Evolutionary conservation across 345 rosid species (phyloP).

Genomic region (Murraya paniculata): DNA sequence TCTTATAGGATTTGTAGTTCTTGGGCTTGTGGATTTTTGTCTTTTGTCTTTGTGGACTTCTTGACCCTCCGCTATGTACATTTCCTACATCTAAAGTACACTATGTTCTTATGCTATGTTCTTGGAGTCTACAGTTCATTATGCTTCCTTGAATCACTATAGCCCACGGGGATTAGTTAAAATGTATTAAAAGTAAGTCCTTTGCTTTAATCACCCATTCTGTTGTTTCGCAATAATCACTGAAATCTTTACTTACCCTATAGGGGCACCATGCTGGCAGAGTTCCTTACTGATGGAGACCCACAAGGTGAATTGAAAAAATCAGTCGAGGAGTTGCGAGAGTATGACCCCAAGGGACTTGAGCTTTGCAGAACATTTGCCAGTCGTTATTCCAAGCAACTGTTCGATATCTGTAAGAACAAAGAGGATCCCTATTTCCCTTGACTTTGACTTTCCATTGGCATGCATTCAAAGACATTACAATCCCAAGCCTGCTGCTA

Average conservation of each 20-base stretch:
- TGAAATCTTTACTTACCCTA: constrained; percentile 10
- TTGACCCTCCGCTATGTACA: no score
- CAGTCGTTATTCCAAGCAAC: constrained; percentile 54
- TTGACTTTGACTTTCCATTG: background rate
- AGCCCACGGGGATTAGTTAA: background rate
- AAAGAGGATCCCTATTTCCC: constrained; percentile 58
- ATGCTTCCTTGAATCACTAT: background rate
- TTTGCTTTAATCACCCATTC: background rate
- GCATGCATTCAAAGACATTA: background rate
- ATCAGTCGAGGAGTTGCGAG: constrained; percentile 53
- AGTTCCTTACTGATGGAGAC: constrained; percentile 58
- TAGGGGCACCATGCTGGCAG: constrained; percentile 57
- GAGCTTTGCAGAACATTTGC: constrained; percentile 57
- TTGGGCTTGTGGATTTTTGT: no score
- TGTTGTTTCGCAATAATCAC: background rate
- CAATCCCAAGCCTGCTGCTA: background rate
- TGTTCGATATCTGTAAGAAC: constrained; percentile 63
- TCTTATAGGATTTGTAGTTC: no score
- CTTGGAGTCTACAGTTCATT: background rate
- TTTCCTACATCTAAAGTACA: no score
- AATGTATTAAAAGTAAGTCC: background rate
- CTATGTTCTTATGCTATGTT: no score
- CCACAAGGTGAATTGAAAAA: constrained; percentile 51
- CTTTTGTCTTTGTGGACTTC: no score
- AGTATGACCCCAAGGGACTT: constrained; percentile 28